Percentiles rank a stretch among this genome's conserved stretches.
These are phyloP conservation scores for Orobanche coerulescens DNA, from an alignment of 257 asterid genomes.

Conservation along the genomic window DNA sequence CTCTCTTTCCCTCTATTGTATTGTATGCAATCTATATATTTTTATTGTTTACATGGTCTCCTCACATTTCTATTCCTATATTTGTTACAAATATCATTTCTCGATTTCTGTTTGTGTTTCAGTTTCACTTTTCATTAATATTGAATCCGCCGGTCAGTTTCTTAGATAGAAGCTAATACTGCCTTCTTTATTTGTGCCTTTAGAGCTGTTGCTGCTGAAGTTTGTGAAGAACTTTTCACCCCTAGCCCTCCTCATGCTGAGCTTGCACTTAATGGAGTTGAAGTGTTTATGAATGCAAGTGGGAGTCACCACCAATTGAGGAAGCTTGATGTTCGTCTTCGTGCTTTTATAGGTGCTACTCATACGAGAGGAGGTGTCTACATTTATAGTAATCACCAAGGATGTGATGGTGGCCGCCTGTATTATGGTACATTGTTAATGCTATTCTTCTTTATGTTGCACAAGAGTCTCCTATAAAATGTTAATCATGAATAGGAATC, in stretches of 20 bases:
- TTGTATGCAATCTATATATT: no score
- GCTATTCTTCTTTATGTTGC: no score
- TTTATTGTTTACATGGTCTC: no score
- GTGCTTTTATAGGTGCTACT: constrained; percentile 59
- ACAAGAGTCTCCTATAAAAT: no score
- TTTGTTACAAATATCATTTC: no score
- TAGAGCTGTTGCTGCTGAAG: constrained; percentile 83
- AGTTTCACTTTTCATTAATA: no score
- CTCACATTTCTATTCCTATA: no score
- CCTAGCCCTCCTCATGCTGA: constrained; percentile 62
- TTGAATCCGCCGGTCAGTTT: no score
- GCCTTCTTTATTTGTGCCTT: constrained; percentile 11
- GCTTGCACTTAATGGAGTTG: constrained; percentile 79
- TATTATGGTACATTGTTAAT: constrained; percentile 55
- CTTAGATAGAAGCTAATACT: no score
- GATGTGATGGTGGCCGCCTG: constrained; percentile 75
- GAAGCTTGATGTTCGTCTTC: constrained; percentile 56
- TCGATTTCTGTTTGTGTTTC: no score
- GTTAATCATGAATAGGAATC: no score
- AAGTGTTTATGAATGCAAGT: constrained; percentile 83
- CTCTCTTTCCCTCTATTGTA: no score
- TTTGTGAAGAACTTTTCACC: constrained; percentile 64
- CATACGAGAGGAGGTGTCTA: constrained; percentile 74
- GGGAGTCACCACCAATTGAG: constrained; percentile 62
- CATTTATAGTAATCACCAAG: constrained; percentile 75